These are phyloP conservation scores for Fusarium camptoceras DNA, from an alignment of 2,329 filamentous ascomycete genomes.

Conservation along the genomic window DNA sequence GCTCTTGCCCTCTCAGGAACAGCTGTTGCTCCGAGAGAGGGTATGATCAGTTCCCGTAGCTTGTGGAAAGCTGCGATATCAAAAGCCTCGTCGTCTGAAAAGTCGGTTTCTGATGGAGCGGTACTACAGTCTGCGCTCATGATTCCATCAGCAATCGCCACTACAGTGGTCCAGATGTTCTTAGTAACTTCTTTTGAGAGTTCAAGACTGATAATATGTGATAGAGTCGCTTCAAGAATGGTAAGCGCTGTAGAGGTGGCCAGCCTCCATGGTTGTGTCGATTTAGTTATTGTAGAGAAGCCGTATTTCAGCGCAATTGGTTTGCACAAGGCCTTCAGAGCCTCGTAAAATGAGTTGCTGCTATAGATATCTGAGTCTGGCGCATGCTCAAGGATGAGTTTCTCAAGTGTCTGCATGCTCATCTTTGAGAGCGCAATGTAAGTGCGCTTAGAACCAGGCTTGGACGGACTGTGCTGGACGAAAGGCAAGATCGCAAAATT, in stretches of 20 bases:
- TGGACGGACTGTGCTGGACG: conserved; percentile 52
- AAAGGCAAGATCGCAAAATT: conserved; percentile 80
- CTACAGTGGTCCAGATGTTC: conserved; percentile 77
- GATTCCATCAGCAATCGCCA: conserved; percentile 75
- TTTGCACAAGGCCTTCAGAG: conserved; percentile 73
- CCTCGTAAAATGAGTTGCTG: conserved; percentile 73
- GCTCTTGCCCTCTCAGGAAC: conserved; percentile 76
- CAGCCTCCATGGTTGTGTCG: conserved; percentile 80
- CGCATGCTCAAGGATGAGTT: conserved; percentile 69
- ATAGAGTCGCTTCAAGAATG: conserved; percentile 74
- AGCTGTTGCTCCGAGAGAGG: conserved; percentile 73
- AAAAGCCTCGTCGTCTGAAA: conserved; percentile 79
- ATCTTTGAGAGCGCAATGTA: conserved; percentile 91
- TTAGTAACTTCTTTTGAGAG: conserved; percentile 61
- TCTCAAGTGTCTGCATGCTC: conserved; percentile 77
- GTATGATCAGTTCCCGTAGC: conserved; percentile 78
- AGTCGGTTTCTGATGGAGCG: conserved; percentile 58
- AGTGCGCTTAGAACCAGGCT: conserved; percentile 69
- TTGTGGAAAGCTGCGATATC: conserved; percentile 80
- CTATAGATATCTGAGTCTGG: conserved; percentile 75
- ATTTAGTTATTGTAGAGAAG: conserved; percentile 78
- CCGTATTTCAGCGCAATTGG: conserved; percentile 85
- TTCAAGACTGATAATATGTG: conserved; percentile 64
- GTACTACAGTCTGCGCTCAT: conserved; percentile 70
- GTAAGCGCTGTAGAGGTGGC: conserved; percentile 78